phyloP scores from a whole-genome alignment of 2,329 filamentous ascomycete genomes.

The Stemphylium vesicarium region DNA sequence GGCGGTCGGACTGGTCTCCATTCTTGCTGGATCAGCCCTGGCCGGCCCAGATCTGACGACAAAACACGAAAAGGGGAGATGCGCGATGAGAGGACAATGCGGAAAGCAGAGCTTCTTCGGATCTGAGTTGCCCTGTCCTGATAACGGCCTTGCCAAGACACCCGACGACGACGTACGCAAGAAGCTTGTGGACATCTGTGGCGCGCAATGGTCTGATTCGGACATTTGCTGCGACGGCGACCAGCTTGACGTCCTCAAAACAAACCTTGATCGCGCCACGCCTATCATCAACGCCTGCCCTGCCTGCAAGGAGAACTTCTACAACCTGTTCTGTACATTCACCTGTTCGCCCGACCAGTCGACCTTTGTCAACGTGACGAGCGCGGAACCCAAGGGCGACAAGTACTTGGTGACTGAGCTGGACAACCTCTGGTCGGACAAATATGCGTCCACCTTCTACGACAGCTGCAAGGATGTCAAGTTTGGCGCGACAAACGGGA shows the following conservation, averaged over 20 bases:
- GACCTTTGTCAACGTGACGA: conserved; percentile 90
- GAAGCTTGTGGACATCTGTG: conserved; percentile 84
- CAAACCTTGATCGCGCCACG: conserved; percentile 84
- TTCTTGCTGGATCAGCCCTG: conserved; percentile 36
- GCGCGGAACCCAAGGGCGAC: conserved; percentile 66
- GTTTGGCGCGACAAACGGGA: conserved; percentile 90
- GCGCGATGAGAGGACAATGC: conserved; percentile 89
- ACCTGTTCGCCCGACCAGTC: conserved; percentile 98
- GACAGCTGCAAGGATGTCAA: conserved; percentile 99
- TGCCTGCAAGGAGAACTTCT: conserved; percentile 98
- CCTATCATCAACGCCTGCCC: conserved; percentile 92
- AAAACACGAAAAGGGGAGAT: conserved; percentile 85
- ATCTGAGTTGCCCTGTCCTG: conserved; percentile 86
- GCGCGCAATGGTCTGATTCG: conserved; percentile 81
- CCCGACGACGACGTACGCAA: conserved; percentile 75
- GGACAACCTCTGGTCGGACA: conserved; percentile 83
- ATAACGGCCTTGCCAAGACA: conserved; percentile 81
- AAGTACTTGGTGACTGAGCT: conserved; percentile 82
- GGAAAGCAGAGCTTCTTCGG: conserved; percentile 91
- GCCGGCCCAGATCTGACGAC: conserved; percentile 44
- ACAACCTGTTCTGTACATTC: conserved; percentile 97
- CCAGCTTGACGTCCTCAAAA: conserved; percentile 82
- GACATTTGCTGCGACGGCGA: conserved; percentile 84
- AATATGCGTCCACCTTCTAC: conserved; percentile 88
- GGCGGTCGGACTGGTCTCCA: conserved; percentile 37